These are phyloP conservation scores for Sisymbrium altissimum DNA, from an alignment of 345 rosid genomes.

Conservation along the genomic window DNA sequence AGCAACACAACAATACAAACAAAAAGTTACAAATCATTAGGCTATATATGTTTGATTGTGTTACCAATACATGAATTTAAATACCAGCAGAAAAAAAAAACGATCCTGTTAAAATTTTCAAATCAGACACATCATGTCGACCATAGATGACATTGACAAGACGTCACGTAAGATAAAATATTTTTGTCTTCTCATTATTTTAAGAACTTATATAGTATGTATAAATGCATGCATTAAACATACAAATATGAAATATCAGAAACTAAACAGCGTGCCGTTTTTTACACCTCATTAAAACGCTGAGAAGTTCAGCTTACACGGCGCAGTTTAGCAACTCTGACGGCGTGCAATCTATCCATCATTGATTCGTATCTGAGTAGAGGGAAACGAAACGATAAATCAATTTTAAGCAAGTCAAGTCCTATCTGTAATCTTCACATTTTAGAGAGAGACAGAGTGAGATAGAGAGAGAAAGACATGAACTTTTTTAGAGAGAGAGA, in stretches of 20 bases:
- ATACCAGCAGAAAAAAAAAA: neutral
- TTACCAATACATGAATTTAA: no score
- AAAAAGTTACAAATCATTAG: neutral
- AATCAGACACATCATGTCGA: neutral
- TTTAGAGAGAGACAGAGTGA: neutral
- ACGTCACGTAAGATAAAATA: neutral
- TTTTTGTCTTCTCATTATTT: neutral
- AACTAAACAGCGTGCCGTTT: conserved; percentile 13
- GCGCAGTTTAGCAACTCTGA: neutral
- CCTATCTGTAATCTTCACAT: conserved; percentile 1
- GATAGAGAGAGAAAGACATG: neutral
- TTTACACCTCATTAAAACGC: conserved; percentile 12
- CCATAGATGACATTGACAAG: neutral
- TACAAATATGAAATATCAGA: neutral
- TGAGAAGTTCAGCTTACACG: neutral
- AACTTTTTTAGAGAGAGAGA: neutral
- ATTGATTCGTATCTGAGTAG: conserved; percentile 27
- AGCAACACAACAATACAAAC: no score
- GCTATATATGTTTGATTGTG: no score
- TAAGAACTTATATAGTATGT: neutral
- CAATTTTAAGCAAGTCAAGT: conserved; percentile 1
- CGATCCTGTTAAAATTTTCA: neutral
- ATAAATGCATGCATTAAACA: conserved; percentile 1
- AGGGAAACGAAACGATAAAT: conserved; percentile 29
- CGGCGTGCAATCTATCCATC: conserved; percentile 27